A percentile compares a stretch with the other conserved stretches of the same genome.
Conservation (phyloP, 208 protist genomes). For the Wallacemonas sp. region DNA sequence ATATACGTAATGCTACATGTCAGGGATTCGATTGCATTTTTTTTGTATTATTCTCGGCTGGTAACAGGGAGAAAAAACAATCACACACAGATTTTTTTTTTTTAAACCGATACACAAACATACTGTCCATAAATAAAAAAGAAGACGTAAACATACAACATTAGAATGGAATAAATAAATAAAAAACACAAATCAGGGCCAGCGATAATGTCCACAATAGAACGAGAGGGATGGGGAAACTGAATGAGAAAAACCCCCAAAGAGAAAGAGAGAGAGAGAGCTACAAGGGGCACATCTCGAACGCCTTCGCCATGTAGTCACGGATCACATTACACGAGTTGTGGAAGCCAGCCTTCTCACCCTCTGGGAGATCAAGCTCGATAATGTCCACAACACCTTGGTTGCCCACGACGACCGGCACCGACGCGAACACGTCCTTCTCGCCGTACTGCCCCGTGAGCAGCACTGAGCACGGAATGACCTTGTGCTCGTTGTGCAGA, state of each 20-base stretch:
- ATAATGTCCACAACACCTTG: slow-evolving; percentile 39
- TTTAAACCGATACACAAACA: background rate
- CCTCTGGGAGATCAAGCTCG: slow-evolving; percentile 32
- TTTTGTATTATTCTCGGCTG: no score
- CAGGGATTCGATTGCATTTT: no score
- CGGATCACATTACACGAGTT: slow-evolving; percentile 38
- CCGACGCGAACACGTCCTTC: slow-evolving; percentile 36
- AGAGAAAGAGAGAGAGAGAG: slow-evolving; percentile 2
- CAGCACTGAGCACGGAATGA: slow-evolving; percentile 47
- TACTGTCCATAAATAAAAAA: slow-evolving; percentile 3
- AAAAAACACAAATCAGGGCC: background rate
- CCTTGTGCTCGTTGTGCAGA: slow-evolving; percentile 47
- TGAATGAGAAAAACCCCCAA: slow-evolving; percentile 6
- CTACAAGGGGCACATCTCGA: slow-evolving; percentile 26
- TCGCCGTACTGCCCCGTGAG: slow-evolving; percentile 46
- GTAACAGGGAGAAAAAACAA: no score
- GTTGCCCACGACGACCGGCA: slow-evolving; percentile 37
- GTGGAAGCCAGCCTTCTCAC: slow-evolving; percentile 42
- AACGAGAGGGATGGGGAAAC: slow-evolving; percentile 7
- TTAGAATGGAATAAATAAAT: slow-evolving; percentile 5
- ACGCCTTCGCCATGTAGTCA: slow-evolving; percentile 28
- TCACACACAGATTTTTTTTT: slow-evolving; percentile 1
- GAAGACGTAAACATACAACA: slow-evolving; percentile 5
- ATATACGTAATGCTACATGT: no score
- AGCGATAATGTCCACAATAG: slow-evolving; percentile 2